Base-by-base conservation (phyloP, 2,329 filamentous ascomycete genomes). In the Westerdykella sp. region DNA sequence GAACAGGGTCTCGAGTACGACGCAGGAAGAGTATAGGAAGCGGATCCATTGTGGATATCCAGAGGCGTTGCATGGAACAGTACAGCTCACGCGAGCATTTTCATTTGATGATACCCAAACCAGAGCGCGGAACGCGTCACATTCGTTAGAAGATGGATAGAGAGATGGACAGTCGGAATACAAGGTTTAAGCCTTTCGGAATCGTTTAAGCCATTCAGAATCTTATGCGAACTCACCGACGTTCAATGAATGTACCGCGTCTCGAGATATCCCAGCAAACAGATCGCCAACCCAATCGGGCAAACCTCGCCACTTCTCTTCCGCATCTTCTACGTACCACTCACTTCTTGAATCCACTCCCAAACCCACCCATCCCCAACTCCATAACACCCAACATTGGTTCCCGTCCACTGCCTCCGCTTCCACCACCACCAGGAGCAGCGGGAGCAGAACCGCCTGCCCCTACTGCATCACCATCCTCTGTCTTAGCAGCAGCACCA, bases 71-170 rank as follows among this genome's bases (percentile, higher is more conserved):
- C 34, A 37, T n/a, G 34, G 14, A 37, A 16, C 34, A 37, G 15
- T 18, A 25, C 21, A 14, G 41, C 16, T n/a, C 30, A 16, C 30
- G 40, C 44, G 37, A 43, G 39, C 40, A 43, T 46, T 47, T 41
- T 22, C 23, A 34, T 39, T 16, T 43, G 13, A 16, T 30, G 13
- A 34, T 21, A 41, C 30, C 30, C 45, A 41, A 41, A 37, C 25
- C 37, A 42, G 45, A 46, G 44, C 40, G 46, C 35, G 21, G 42
- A 39, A 49, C 37, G 47, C 44, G 43, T 42, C 43, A 32, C 47
- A 49, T 44, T 49, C 47, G 44, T 40, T 49, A 44, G 9, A 40
- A 11, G 10, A 43, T 4, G 38, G 22, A 43, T 12, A 28, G 6
- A 32, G 5, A 39, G 12, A 37, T 35, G 22, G 22, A 21, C 36